A percentile compares a stretch with the other conserved stretches of the same genome.
These are phyloP conservation scores for Trifolium dubium DNA, from an alignment of 306 rosid species.

Conservation along the genomic window DNA sequence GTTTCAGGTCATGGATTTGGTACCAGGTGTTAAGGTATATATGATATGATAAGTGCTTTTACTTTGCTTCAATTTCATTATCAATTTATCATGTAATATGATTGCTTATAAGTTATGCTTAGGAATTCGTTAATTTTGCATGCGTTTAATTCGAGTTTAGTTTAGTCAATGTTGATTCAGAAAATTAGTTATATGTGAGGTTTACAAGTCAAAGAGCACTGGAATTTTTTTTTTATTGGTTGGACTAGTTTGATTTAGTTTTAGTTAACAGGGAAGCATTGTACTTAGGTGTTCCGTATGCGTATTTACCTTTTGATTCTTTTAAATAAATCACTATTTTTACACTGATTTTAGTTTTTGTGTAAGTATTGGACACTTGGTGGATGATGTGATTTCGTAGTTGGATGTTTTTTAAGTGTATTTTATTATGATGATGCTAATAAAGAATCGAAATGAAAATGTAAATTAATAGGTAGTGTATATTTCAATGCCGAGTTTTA, in stretches of 20 bases:
- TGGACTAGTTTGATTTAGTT: background rate
- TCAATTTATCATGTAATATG: too few relatives aligned
- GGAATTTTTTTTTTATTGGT: conserved; percentile 7
- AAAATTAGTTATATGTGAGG: background rate
- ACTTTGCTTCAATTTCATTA: background rate
- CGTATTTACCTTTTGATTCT: background rate
- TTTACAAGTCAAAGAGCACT: conserved; percentile 2
- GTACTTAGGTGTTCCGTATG: conserved; percentile 3
- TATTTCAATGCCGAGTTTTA: conserved; percentile 9
- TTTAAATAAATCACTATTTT: background rate
- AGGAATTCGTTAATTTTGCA: too few relatives aligned
- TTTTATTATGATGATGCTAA: background rate
- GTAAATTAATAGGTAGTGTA: background rate
- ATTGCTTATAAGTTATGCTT: too few relatives aligned
- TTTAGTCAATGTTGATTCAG: background rate
- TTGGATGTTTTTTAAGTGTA: background rate
- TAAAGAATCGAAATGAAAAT: conserved; percentile 1
- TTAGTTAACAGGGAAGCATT: background rate
- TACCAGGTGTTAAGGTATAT: conserved; percentile 73
- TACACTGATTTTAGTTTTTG: background rate
- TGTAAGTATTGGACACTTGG: conserved; percentile 14
- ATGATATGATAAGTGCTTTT: background rate
- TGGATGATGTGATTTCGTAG: conserved; percentile 6
- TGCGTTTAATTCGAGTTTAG: conserved; percentile 14
- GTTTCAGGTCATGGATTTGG: conserved; percentile 68